Conservation (phyloP, 2,329 filamentous ascomycete genomes). For the Trichoderma sp. region DNA sequence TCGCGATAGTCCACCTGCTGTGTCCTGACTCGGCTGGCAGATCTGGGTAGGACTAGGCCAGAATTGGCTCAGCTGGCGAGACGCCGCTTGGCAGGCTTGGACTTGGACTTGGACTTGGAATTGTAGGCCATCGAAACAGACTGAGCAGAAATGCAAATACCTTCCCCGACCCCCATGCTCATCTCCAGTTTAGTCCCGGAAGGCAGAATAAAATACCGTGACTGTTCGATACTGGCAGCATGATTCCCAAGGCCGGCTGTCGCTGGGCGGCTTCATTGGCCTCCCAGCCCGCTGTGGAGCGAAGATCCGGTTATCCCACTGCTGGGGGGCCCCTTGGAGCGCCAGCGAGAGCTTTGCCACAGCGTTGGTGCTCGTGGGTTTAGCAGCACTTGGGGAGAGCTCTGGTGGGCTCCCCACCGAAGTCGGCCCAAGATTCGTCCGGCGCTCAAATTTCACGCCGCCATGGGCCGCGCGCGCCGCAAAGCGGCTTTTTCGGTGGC, state of each 20-base stretch:
- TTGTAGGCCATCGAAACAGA: background rate
- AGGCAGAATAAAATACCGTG: background rate
- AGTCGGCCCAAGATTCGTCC: constrained; percentile 21
- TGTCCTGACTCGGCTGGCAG: constrained; percentile 5
- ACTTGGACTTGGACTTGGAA: too few species aligned
- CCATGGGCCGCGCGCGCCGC: constrained; percentile 13
- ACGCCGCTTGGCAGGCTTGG: background rate
- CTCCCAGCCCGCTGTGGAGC: constrained; percentile 3
- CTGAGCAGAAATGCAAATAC: background rate
- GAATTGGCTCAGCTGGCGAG: background rate
- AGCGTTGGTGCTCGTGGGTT: background rate
- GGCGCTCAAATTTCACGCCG: constrained; percentile 21
- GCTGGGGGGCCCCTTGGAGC: background rate
- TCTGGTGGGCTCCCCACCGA: background rate
- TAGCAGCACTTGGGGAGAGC: background rate
- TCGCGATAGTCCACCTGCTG: background rate
- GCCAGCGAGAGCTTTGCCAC: background rate
- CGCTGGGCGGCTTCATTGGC: constrained; percentile 5
- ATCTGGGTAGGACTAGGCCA: constrained; percentile 1
- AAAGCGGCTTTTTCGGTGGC: background rate
- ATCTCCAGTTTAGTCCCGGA: background rate
- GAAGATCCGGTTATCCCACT: constrained; percentile 8
- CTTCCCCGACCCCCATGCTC: background rate
- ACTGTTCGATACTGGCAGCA: too few species aligned
- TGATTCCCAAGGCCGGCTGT: background rate